phyloP scores from a whole-genome alignment of 2,329 filamentous ascomycete species.

The Aurifilum marmelostoma region DNA sequence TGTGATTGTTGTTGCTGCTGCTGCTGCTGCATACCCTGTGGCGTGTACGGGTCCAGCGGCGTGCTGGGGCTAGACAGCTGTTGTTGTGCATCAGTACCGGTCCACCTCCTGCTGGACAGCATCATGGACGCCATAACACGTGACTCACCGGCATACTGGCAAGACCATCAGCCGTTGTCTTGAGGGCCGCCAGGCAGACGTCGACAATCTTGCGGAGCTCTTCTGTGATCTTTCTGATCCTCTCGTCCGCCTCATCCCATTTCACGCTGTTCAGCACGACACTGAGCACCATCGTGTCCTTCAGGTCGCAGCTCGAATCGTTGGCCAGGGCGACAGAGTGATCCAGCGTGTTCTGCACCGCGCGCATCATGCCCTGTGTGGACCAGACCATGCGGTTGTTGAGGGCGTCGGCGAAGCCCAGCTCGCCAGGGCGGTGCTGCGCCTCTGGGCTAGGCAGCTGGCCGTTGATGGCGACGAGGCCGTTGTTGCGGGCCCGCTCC shows the following conservation, averaged over 20 bases:
- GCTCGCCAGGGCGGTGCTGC: slow-evolving; percentile 33
- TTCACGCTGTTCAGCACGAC: slow-evolving; percentile 52
- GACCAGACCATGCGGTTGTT: slow-evolving; percentile 48
- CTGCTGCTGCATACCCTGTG: slow-evolving; percentile 6
- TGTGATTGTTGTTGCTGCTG: not conserved
- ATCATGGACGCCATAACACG: not conserved
- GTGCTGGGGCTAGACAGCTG: slow-evolving; percentile 12
- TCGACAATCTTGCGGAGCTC: slow-evolving; percentile 49
- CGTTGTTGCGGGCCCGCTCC: slow-evolving; percentile 6
- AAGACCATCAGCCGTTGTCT: slow-evolving; percentile 45
- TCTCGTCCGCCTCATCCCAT: slow-evolving; percentile 43
- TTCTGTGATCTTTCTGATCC: slow-evolving; percentile 46
- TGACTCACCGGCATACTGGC: slow-evolving; percentile 37
- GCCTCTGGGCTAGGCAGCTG: slow-evolving; percentile 24
- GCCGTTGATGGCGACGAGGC: slow-evolving; percentile 20
- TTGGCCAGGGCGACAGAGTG: slow-evolving; percentile 46
- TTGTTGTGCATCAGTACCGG: not conserved
- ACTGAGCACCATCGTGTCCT: slow-evolving; percentile 54
- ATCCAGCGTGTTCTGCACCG: slow-evolving; percentile 53
- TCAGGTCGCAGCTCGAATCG: slow-evolving; percentile 53
- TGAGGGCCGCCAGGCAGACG: slow-evolving; percentile 48
- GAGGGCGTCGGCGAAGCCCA: slow-evolving; percentile 39
- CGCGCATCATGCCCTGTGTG: slow-evolving; percentile 44
- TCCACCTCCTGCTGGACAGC: too few relatives aligned
- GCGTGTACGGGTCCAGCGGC: slow-evolving; percentile 19